These are phyloP conservation scores for Takashimella koratensis DNA, from an alignment of 1,284 basidiomycete species.

Conservation along the genomic window DNA sequence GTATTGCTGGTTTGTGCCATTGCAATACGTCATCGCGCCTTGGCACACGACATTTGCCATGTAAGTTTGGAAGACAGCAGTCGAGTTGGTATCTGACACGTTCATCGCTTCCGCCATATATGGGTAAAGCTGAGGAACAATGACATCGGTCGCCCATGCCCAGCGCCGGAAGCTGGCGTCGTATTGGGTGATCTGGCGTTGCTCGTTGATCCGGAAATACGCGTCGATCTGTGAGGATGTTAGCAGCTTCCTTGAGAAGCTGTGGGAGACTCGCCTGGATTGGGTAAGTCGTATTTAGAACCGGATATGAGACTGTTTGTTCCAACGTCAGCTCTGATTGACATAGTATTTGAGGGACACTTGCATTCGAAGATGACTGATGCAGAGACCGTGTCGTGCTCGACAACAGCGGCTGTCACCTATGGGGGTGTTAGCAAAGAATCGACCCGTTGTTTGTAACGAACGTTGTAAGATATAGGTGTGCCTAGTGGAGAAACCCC, in stretches of 20 bases:
- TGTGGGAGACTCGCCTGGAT: too few species aligned
- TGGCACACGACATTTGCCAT: not conserved
- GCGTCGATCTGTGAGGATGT: slow-evolving; percentile 19
- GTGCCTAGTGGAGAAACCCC: too few species aligned
- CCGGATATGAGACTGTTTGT: too few species aligned
- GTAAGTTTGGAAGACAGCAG: not conserved
- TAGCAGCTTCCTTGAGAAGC: not conserved
- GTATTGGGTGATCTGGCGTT: slow-evolving; percentile 3
- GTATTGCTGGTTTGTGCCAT: slow-evolving; percentile 3
- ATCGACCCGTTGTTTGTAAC: too few species aligned
- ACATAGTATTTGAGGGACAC: too few species aligned
- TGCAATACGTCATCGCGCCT: not conserved
- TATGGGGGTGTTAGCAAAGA: too few species aligned
- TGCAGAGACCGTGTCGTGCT: too few species aligned
- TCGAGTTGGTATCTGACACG: not conserved
- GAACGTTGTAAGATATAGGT: too few species aligned
- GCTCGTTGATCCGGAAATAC: slow-evolving; percentile 18
- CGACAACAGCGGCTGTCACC: too few species aligned
- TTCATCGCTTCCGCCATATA: slow-evolving; percentile 1
- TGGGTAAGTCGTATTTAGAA: too few species aligned
- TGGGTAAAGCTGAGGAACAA: not conserved
- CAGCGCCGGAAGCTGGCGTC: slow-evolving; percentile 3
- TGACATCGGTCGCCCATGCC: not conserved
- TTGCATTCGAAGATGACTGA: too few species aligned
- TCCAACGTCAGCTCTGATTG: too few species aligned